These are phyloP conservation scores for Pyrenochaeta sp. DNA, from an alignment of 2,329 filamentous ascomycete genomes.

Conservation along the genomic window DNA sequence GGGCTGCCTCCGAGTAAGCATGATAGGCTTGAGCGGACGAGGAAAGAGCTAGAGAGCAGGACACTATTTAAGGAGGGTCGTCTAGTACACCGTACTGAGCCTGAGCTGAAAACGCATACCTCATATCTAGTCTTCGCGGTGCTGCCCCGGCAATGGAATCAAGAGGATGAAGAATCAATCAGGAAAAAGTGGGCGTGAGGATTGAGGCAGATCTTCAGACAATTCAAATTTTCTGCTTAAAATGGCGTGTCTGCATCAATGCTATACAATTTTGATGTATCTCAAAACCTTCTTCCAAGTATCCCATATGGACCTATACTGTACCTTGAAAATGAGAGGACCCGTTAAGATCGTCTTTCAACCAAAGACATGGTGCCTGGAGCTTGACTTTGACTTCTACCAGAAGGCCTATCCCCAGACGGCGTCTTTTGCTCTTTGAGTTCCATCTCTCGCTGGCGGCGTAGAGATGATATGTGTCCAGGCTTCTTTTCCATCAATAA, in stretches of 20 bases:
- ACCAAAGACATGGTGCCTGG: not conserved
- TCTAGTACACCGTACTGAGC: slow-evolving; percentile 81
- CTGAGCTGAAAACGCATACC: slow-evolving; percentile 93
- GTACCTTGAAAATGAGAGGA: too few relatives aligned
- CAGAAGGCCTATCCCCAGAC: slow-evolving; percentile 50
- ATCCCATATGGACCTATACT: too few relatives aligned
- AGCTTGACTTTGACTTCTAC: not conserved
- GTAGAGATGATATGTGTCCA: slow-evolving; percentile 70
- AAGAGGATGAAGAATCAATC: slow-evolving; percentile 77
- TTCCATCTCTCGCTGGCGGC: slow-evolving; percentile 51
- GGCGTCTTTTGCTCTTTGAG: slow-evolving; percentile 54
- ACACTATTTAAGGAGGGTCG: slow-evolving; percentile 75
- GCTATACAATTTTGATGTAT: not conserved
- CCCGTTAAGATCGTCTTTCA: too few relatives aligned
- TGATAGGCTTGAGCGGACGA: slow-evolving; percentile 38
- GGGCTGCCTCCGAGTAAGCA: slow-evolving; percentile 40
- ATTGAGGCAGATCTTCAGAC: not conserved
- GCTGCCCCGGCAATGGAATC: slow-evolving; percentile 85
- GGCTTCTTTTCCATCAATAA: slow-evolving; percentile 78
- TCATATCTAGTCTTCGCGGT: slow-evolving; percentile 96
- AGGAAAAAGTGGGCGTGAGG: slow-evolving; percentile 52
- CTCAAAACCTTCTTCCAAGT: not conserved
- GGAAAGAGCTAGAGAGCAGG: slow-evolving; percentile 42
- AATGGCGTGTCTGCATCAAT: not conserved
- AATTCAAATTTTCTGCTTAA: not conserved